Conservation (phyloP, 1,139 yeast genomes). For the Pichia sp. region DNA sequence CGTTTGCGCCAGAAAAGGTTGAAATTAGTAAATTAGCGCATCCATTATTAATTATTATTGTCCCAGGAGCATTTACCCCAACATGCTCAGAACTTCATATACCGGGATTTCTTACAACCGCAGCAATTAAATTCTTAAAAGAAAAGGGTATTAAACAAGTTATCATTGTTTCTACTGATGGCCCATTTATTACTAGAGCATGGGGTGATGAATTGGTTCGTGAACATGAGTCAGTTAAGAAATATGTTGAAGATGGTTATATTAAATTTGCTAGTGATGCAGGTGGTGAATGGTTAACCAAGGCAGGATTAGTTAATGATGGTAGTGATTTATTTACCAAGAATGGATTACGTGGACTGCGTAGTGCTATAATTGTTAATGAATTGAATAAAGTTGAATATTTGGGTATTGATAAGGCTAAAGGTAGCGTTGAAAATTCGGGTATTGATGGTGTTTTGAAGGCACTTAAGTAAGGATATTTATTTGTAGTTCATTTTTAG, state of each 20-base stretch:
- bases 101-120: constrained; percentile 59
- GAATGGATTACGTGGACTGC: constrained; percentile 18
- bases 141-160: constrained; percentile 67
- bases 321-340: constrained; percentile 58
- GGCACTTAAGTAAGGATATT: constrained; percentile 1
- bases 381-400: constrained; percentile 53
- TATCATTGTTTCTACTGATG: constrained; percentile 70
- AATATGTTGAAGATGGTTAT: constrained; percentile 29
- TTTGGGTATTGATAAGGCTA: constrained; percentile 49
- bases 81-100: constrained; percentile 78
- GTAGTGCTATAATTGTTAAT: constrained; percentile 18
- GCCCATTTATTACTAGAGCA: constrained; percentile 73
- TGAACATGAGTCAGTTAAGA: constrained; percentile 2
- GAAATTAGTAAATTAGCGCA: not conserved
- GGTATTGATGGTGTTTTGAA: constrained; percentile 26
- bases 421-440: constrained; percentile 37
- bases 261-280: constrained; percentile 73
- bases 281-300: constrained; percentile 22
- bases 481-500: not conserved
- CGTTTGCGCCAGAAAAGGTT: constrained; percentile 20
- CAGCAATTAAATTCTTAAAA: constrained; percentile 40
- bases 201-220: constrained; percentile 72
- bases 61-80: constrained; percentile 92
- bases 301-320: constrained; percentile 21
- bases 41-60: constrained; percentile 54